These are phyloP conservation scores for Tricholoma saponaceum DNA, from an alignment of 768 basidiomycete species.

Conservation along the genomic window DNA sequence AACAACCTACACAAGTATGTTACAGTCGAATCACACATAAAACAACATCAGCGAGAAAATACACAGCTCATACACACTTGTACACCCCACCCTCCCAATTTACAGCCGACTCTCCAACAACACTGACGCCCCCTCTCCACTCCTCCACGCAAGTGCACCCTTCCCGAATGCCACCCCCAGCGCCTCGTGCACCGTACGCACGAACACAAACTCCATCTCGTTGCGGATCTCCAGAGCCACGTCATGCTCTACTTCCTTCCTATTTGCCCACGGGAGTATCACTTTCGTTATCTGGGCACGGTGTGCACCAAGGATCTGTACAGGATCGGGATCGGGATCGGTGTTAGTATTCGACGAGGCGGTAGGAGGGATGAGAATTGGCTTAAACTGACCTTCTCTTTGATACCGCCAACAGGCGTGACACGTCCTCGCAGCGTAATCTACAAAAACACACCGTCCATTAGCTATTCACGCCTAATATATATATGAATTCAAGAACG, in stretches of 20 bases:
- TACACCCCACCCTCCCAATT: background rate
- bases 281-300: constrained; percentile 81
- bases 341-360: background rate
- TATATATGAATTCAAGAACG: background rate
- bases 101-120: constrained; percentile 33
- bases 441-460: constrained; percentile 25
- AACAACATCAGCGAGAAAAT: background rate
- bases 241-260: constrained; percentile 86
- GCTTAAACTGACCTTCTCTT: constrained; percentile 56
- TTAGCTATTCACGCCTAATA: background rate
- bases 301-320: constrained; percentile 76
- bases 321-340: background rate
- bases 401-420: constrained; percentile 85
- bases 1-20: too few species aligned
- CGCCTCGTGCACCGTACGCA: constrained; percentile 73
- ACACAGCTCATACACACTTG: background rate
- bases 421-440: constrained; percentile 82
- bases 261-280: constrained; percentile 80
- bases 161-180: constrained; percentile 82
- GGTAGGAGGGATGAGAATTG: background rate
- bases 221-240: constrained; percentile 67
- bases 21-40: background rate
- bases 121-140: constrained; percentile 24
- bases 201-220: constrained; percentile 81
- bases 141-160: constrained; percentile 62